Evolutionary conservation across 2,329 filamentous ascomycete genomes (phyloP).

Genomic region (Fusarium acutatum): DNA sequence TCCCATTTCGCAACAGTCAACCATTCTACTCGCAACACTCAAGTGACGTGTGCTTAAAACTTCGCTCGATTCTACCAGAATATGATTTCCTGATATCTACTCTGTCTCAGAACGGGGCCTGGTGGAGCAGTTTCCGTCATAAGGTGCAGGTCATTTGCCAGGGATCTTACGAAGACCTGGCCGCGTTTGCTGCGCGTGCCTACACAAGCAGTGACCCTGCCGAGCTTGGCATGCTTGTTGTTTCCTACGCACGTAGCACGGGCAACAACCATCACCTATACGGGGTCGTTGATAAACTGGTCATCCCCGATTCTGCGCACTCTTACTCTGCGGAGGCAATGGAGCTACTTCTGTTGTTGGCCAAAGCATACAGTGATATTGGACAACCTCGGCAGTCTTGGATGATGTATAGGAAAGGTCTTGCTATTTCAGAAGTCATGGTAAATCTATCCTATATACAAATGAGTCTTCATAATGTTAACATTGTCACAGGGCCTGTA

Average conservation of each 20-base stretch:
- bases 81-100: background rate
- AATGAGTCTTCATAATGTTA: rapidly evolving
- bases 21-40: background rate
- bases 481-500: background rate
- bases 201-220: background rate
- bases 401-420: background rate
- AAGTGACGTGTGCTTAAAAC: background rate
- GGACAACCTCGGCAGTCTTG: background rate
- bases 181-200: background rate
- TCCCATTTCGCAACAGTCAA: background rate
- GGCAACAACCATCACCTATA: background rate
- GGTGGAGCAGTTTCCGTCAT: background rate
- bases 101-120: background rate
- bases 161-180: background rate
- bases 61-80: background rate
- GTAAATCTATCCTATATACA: background rate
- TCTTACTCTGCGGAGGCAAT: background rate
- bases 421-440: background rate
- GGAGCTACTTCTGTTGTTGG: background rate
- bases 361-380: background rate
- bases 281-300: background rate
- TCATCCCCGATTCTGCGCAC: background rate
- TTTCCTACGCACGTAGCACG: background rate
- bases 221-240: background rate
- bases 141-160: background rate